Evolutionary conservation across 768 basidiomycete genomes (phyloP), one percentile per base, ranked within the genome.

Genomic region (Paxillus ammoniavirescens): DNA sequence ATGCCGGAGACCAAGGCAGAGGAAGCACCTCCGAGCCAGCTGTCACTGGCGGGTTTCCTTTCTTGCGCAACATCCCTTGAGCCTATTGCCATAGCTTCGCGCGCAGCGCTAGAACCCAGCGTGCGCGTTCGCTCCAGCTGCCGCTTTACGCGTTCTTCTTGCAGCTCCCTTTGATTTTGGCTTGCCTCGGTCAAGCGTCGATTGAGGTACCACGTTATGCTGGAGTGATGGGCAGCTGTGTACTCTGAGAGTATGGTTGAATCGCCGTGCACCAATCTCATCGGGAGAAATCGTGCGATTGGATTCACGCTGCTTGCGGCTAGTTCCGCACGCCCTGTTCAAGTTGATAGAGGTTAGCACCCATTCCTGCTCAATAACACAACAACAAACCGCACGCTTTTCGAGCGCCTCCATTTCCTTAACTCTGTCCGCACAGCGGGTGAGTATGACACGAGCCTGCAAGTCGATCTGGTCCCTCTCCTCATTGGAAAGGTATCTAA

Each of bases 391-490:
- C 89, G 67, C 73, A 98, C 96, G 83, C 70, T 89, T 88, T 75
- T 98, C 97, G 26, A 91, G 72, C 38, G 78, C 76, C 67, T 98
- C 97, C 81, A 99, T 84, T 68, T 88, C 83, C 61, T 84, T 87
- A 8, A 98, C 88, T 60, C 91, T 77, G 58, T 95, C 90, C 31
- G 91, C 84, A 73, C 93, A 97, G 49, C 87, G 82, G 47, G 85
- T 81, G 46, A 98, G 76, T 50, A 97, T 87, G 62, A 93, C 80
- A 59, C 89, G 86, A 31, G 92, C 89, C 66, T 96, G 90, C 55
- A 94, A 73, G 77, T 99, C 97, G 49, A 99, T 91, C 73, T 97
- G 93, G 72, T 98, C 95, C 56, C 95, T 79, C 69, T 99, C 95
- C 57, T 91, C 84, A 65, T 98, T 94, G 8, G 84, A 84, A 6